Conservation (phyloP, 768 basidiomycete genomes). For the Termitomyces sp. region DNA sequence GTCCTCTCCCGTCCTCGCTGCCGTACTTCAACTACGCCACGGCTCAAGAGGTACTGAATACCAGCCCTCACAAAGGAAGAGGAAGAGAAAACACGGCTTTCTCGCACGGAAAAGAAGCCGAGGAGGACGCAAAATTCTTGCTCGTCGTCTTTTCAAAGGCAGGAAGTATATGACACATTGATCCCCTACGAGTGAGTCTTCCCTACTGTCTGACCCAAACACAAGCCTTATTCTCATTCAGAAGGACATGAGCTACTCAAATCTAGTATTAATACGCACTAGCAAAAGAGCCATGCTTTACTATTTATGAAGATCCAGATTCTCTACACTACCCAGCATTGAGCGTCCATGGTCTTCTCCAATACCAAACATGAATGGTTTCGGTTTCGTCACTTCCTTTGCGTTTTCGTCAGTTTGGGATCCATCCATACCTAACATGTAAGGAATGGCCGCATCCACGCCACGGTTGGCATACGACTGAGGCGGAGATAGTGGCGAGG, state of each 20-base stretch:
- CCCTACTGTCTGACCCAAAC: not conserved
- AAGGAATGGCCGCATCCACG: slow-evolving; percentile 12
- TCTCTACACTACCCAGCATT: slow-evolving; percentile 16
- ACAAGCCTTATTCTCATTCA: not conserved
- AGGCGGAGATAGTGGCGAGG: slow-evolving; percentile 58
- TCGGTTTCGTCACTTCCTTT: slow-evolving; percentile 7
- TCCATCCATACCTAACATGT: slow-evolving; percentile 11
- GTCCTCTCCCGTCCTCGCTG: slow-evolving; percentile 33
- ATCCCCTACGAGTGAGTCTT: not conserved
- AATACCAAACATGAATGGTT: slow-evolving; percentile 13
- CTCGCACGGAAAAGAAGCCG: slow-evolving; percentile 67
- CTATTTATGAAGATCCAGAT: slow-evolving; percentile 17
- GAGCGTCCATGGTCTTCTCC: slow-evolving; percentile 10
- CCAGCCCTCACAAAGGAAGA: slow-evolving; percentile 91
- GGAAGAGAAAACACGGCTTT: slow-evolving; percentile 93
- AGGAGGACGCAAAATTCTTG: slow-evolving; percentile 70
- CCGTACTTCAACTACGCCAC: slow-evolving; percentile 55
- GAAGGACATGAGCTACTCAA: not conserved
- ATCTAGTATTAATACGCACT: not conserved
- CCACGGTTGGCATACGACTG: slow-evolving; percentile 32
- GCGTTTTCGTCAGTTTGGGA: slow-evolving; percentile 1
- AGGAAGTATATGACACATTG: slow-evolving; percentile 81
- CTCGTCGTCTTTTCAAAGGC: slow-evolving; percentile 68
- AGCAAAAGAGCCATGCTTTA: not conserved
- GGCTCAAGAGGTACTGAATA: slow-evolving; percentile 83